Conservation (phyloP, 768 basidiomycete genomes). For the Lanmaoa pseudosensibilis region DNA sequence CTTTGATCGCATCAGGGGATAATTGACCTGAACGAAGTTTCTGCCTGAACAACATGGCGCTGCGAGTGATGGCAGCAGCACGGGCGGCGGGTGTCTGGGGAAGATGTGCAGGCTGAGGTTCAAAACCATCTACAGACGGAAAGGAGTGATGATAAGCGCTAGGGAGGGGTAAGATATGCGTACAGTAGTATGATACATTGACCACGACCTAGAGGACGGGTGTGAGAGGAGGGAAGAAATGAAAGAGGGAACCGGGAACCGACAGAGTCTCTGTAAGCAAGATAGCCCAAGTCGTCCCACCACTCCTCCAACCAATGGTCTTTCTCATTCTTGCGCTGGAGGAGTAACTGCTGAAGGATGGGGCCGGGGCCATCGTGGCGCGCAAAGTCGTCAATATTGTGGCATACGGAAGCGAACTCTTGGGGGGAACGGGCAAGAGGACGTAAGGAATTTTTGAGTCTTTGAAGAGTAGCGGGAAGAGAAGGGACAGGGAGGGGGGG, state of each 20-base stretch:
- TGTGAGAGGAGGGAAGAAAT: conserved; percentile 1
- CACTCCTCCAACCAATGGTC: conserved; percentile 89
- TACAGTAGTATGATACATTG: conserved; percentile 95
- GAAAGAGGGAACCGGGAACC: conserved; percentile 21
- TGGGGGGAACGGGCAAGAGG: conserved; percentile 68
- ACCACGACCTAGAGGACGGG: conserved; percentile 61
- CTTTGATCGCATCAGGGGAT: conserved; percentile 63
- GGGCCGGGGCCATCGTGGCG: conserved; percentile 40
- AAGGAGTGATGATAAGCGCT: conserved; percentile 7
- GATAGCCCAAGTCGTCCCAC: conserved; percentile 89
- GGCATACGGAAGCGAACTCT: conserved; percentile 54
- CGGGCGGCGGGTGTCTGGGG: conserved; percentile 58
- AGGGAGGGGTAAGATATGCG: conserved; percentile 17
- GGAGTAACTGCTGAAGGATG: conserved; percentile 64
- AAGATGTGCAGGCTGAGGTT: conserved; percentile 60
- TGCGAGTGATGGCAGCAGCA: conserved; percentile 71
- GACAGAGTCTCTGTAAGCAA: conserved; percentile 84
- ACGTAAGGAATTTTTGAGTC: conserved; percentile 66
- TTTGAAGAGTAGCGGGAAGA: conserved; percentile 61
- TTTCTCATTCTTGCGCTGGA: conserved; percentile 51
- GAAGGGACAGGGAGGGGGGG: conserved; percentile 76
- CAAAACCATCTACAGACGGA: conserved; percentile 67
- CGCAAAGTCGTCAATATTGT: conserved; percentile 70
- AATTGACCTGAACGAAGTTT: conserved; percentile 65
- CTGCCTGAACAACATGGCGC: conserved; percentile 72